These are phyloP conservation scores for Pleurotus djamor DNA, from an alignment of 768 basidiomycete species.

Conservation along the genomic window DNA sequence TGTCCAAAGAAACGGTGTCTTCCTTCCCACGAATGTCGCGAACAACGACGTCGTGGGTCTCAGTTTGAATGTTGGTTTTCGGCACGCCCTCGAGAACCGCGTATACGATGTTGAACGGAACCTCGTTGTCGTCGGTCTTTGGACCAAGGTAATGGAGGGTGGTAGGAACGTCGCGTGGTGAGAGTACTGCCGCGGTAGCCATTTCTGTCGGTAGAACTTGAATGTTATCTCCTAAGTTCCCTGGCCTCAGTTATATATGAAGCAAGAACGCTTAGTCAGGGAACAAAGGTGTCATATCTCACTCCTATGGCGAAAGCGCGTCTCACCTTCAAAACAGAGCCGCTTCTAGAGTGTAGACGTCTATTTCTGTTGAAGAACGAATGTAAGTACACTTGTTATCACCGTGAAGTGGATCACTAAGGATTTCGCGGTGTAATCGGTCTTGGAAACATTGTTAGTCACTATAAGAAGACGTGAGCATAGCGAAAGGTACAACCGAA, in stretches of 20 bases:
- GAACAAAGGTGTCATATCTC: neutral
- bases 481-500: neutral
- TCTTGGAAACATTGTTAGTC: neutral
- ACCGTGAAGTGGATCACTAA: neutral
- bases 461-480: neutral
- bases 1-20: conserved; percentile 24
- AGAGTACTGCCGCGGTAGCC: conserved; percentile 8
- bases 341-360: neutral
- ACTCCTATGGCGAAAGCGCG: neutral
- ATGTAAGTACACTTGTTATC: neutral
- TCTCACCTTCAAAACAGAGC: neutral
- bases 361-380: too few species aligned
- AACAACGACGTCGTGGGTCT: conserved; percentile 18
- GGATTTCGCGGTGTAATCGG: neutral
- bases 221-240: neutral
- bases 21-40: conserved; percentile 33
- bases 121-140: conserved; percentile 6
- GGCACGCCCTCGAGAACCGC: conserved; percentile 9
- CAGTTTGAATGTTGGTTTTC: conserved; percentile 18
- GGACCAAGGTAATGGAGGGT: conserved; percentile 5
- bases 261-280: neutral
- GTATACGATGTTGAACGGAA: conserved; percentile 12
- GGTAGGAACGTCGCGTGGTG: conserved; percentile 5
- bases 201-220: neutral
- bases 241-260: neutral